Evolutionary conservation across 305 asterid genomes (phyloP).

Genomic region (Coffea humblotiana): DNA sequence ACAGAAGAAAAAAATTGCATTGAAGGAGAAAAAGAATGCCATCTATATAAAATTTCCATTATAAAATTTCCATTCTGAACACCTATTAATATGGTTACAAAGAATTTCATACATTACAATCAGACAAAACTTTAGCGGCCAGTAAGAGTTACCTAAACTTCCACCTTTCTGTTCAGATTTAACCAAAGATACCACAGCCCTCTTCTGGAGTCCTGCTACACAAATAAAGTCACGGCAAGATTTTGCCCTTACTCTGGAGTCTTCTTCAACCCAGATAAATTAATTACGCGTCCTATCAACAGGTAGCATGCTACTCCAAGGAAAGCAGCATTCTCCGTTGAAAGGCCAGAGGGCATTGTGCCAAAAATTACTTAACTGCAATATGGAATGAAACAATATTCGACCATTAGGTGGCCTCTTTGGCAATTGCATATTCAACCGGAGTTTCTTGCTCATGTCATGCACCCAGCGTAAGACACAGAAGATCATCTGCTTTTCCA

Average conservation of each 20-base stretch:
- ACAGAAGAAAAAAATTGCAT: background rate
- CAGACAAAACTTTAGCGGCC: background rate
- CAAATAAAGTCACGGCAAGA: background rate
- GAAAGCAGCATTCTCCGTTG: background rate
- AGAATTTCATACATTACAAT: background rate
- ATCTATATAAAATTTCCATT: background rate
- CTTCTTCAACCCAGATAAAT: background rate
- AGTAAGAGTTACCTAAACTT: background rate
- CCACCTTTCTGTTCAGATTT: background rate
- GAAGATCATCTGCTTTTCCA: background rate
- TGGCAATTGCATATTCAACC: background rate
- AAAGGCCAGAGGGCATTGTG: background rate
- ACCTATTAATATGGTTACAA: background rate
- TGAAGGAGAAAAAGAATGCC: background rate
- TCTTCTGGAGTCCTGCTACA: background rate
- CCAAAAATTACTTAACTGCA: background rate
- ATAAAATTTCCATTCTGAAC: background rate
- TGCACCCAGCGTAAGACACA: background rate
- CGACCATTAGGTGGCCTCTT: background rate
- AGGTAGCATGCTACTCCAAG: background rate
- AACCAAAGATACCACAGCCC: background rate
- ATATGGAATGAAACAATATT: background rate
- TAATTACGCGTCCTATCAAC: background rate
- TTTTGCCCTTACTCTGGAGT: background rate
- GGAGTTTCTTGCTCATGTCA: conserved; percentile 12